Conservation (phyloP, 2,329 filamentous ascomycete species). For the Colletotrichum tamarilloi region DNA sequence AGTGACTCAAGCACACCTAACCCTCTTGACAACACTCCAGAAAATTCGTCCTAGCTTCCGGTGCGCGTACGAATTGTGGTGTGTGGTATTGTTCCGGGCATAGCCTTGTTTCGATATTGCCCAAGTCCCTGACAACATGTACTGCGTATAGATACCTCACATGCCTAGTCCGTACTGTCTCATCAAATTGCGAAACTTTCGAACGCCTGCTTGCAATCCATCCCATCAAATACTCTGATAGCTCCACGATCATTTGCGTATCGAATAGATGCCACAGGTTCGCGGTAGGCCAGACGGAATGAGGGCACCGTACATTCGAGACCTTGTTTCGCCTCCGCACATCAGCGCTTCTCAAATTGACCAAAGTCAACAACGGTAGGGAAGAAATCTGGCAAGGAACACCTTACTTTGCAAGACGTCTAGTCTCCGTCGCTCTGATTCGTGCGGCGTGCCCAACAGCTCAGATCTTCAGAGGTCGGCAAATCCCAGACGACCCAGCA, state of each 20-base stretch:
- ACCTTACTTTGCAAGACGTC: neutral
- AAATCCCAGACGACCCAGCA: neutral
- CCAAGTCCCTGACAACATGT: neutral
- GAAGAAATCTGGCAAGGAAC: neutral
- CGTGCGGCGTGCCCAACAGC: neutral
- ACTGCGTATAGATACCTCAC: neutral
- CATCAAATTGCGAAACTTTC: neutral
- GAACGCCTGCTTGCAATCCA: neutral
- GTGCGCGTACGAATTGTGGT: neutral
- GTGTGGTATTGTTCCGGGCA: neutral
- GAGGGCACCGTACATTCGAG: neutral
- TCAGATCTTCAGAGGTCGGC: too few relatives aligned
- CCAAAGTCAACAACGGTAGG: neutral
- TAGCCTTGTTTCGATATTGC: neutral
- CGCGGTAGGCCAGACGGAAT: slow-evolving; percentile 6
- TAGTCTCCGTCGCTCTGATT: neutral
- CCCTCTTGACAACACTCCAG: neutral
- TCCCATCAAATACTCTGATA: neutral
- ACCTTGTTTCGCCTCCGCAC: neutral
- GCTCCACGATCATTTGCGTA: slow-evolving; percentile 28
- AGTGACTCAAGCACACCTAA: neutral
- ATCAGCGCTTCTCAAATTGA: neutral
- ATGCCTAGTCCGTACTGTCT: neutral
- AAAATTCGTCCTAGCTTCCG: neutral
- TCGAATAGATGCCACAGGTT: slow-evolving; percentile 14